Base-by-base conservation (phyloP, 805 yeast genomes). In the Lachancea sp. region DNA sequence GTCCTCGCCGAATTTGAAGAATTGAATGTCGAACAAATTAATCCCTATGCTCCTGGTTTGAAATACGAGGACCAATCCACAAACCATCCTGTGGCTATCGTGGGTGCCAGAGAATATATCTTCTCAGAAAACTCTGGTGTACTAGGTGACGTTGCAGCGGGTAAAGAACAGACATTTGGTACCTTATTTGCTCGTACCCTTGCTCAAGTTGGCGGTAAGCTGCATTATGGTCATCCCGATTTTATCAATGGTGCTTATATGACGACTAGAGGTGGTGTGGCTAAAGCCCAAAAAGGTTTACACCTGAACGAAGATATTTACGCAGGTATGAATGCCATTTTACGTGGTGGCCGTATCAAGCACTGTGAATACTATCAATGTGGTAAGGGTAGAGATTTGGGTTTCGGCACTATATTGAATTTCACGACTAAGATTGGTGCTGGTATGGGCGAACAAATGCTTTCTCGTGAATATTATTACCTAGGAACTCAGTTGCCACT, bases 391-490 rank as follows among this genome's bases (percentile, higher is more conserved):
- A 73, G 94, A 71, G 94, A 83, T 73, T 71, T 83, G 55, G 94
- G 94, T 59, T 83, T 83, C 64, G 88, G 88, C 45, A 82, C 92
- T 4, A 83, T 83, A 66, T 71, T 83, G 71, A 83, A 83, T 65
- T 83, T 83, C 73, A 83, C 88, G 17, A 83, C 89, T 30, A 83
- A 83, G 66, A 83, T 83, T 73, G 94, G 94, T 65, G 89, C 92
- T 51, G 94, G 94, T 66, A 83, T 83, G 94, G 92, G 92, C 63
- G 94, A 83, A 65, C 94, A 83, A 63, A 80, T 83, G 80, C 68
- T 83, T 45, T 82, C 89, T 20, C 74, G 94, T 67, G 94, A 83
- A 61, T 83, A 83, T 61, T 83, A 79, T 64, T 82, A 83, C 63
- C 63, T 83, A 62, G 87, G 90, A 56, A 80, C 90, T 28, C 88